These are phyloP conservation scores for Irpex lacteus DNA, from an alignment of 1,284 basidiomycete genomes.

Conservation along the genomic window DNA sequence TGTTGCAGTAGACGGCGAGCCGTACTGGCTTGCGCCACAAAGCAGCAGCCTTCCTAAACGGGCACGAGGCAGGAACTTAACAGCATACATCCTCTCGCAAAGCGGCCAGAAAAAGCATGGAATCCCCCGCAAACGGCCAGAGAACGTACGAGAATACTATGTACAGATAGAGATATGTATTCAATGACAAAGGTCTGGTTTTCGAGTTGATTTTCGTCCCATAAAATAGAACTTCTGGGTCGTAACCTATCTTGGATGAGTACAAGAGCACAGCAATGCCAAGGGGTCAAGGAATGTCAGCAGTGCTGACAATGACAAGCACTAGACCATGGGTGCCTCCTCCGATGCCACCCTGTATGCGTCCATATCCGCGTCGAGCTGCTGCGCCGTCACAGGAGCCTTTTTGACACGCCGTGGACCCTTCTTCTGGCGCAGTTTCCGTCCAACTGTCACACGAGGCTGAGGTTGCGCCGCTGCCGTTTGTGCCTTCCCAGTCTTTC, in stretches of 20 bases:
- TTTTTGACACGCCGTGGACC: constrained; percentile 67
- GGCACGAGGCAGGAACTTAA: not conserved
- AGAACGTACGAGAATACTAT: too few species aligned
- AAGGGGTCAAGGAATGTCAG: not conserved
- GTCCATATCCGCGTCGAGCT: constrained; percentile 73
- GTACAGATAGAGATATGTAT: too few species aligned
- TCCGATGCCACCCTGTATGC: constrained; percentile 50
- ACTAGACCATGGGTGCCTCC: not conserved
- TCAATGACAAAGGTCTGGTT: too few species aligned
- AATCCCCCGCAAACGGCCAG: too few species aligned
- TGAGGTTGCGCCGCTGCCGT: constrained; percentile 7
- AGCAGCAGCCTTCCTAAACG: not conserved
- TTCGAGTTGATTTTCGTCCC: too few species aligned
- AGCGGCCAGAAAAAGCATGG: too few species aligned
- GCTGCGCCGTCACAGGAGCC: constrained; percentile 35
- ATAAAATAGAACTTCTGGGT: too few species aligned
- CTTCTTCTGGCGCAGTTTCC: constrained; percentile 49
- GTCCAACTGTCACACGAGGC: constrained; percentile 21
- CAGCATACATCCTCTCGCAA: too few species aligned
- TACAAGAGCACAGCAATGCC: too few species aligned
- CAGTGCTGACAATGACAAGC: not conserved
- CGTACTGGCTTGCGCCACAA: not conserved
- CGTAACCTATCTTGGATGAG: too few species aligned
- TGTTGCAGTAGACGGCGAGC: too few species aligned
- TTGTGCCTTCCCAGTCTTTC: constrained; percentile 1